Evolutionary conservation across 345 rosid species (phyloP), one percentile per base, ranked within the genome.

Genomic region (Dipteronia sinensis): DNA sequence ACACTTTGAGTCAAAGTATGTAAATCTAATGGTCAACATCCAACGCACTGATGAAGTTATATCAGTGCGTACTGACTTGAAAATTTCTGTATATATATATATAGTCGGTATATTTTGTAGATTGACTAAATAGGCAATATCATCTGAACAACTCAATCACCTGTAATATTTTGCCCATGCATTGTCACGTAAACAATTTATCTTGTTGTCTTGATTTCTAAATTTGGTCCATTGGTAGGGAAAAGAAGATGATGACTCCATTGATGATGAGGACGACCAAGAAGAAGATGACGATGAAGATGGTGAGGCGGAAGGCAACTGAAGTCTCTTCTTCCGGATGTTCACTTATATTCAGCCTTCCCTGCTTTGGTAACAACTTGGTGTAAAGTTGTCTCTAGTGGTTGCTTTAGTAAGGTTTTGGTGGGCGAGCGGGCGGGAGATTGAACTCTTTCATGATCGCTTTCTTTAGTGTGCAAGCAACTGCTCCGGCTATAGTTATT

Each of bases 211-310:
- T 70, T 68, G 59, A 71, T 74, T 51, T 69, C 69, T 72, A 62
- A 67, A 46, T 10, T n/a, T 10, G 69, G 72, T 67, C 53, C 55
- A 42, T 70, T 59, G 74, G 3, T 81, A 90, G 92, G 94, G 83
- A 55, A 88, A 90, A 71, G 89, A 85, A 56, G 91, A 82, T 0
- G 87, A 81, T 31, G 92, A 86, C 9, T 79, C 88, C 6, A 92
- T 86, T 8, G 90, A 87, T 29, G 92, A 89, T 46, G 90, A 86
- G 13, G 87, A 84, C 4, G 85, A 88, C 7, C 84, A 83, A 22
- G 86, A 81, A 7, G 81, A 77, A 0, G 80, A 74, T 17, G 84
- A 82, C 0, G 88, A 83, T 10, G 85, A 67, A 1, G 85, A 78
- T 0, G 83, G 78, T 10, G 85, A 61, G 25, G 82, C 80, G 53